phyloP scores from a whole-genome alignment of 768 basidiomycete species.

The Panaeolus papilionaceus region DNA sequence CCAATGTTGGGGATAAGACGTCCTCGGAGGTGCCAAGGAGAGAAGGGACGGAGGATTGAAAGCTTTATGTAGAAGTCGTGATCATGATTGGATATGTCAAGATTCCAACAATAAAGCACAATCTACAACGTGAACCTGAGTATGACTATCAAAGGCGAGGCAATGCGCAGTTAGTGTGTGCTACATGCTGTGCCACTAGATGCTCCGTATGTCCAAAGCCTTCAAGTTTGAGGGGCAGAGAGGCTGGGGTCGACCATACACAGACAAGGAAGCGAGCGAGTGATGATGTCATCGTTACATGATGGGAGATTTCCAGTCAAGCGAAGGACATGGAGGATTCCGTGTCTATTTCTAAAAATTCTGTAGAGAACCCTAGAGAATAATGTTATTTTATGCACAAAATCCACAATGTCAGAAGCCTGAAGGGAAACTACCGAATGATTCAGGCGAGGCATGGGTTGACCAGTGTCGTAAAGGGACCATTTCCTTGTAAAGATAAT shows the following conservation, averaged over 20 bases:
- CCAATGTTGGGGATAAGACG: neutral
- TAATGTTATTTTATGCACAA: neutral
- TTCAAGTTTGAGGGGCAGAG: no score
- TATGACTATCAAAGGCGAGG: neutral
- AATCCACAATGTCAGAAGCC: no score
- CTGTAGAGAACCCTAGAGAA: neutral
- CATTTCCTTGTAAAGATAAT: neutral
- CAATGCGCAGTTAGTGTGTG: constrained; percentile 4
- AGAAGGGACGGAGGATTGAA: neutral
- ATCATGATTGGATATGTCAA: constrained; percentile 4
- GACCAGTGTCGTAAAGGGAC: neutral
- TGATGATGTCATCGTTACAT: neutral
- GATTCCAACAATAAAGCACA: neutral
- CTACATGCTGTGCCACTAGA: neutral
- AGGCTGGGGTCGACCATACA: neutral
- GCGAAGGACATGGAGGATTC: neutral
- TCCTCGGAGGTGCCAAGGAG: neutral
- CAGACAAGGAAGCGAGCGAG: neutral
- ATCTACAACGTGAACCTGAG: neutral
- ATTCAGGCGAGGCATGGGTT: neutral
- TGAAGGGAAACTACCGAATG: no score
- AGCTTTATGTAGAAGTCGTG: neutral
- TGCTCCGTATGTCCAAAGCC: neutral
- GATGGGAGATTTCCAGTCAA: neutral
- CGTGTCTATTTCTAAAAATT: no score